phyloP scores from a whole-genome alignment of 176 grass and related monocot species.

The Rhynchospora breviuscula region DNA sequence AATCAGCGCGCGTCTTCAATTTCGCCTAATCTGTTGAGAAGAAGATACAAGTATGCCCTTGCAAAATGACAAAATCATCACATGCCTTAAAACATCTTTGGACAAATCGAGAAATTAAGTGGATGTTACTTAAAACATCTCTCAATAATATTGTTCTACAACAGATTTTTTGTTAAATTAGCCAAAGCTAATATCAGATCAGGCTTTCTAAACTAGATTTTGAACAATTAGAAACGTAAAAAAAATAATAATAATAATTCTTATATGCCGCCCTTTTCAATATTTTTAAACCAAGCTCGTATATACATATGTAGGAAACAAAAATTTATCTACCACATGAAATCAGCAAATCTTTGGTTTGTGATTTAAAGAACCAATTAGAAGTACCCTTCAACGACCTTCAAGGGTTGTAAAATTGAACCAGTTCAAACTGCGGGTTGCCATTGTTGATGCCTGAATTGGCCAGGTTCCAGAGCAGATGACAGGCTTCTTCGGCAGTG shows the following conservation, averaged over 20 bases:
- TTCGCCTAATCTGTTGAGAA: neutral
- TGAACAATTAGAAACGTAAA: no score
- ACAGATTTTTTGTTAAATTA: no score
- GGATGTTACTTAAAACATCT: no score
- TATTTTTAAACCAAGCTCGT: neutral
- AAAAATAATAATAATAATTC: no score
- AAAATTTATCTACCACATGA: neutral
- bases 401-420: constrained; percentile 9
- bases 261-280: neutral
- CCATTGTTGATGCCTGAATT: neutral
- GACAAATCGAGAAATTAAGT: no score
- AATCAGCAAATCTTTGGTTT: neutral
- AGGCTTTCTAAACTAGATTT: no score
- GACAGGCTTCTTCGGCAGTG: constrained; percentile 24
- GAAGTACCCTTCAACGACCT: neutral
- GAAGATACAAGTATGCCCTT: neutral
- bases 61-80: neutral
- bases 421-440: neutral
- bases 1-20: constrained; percentile 35
- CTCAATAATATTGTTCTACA: no score
- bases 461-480: constrained; percentile 13
- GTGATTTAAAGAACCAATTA: neutral
- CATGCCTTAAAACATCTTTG: no score
- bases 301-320: neutral
- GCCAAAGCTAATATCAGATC: no score